Percentiles rank a stretch among this genome's conserved stretches.
These are phyloP conservation scores for Pichia scutulata DNA, from an alignment of 805 yeast genomes.

Conservation along the genomic window DNA sequence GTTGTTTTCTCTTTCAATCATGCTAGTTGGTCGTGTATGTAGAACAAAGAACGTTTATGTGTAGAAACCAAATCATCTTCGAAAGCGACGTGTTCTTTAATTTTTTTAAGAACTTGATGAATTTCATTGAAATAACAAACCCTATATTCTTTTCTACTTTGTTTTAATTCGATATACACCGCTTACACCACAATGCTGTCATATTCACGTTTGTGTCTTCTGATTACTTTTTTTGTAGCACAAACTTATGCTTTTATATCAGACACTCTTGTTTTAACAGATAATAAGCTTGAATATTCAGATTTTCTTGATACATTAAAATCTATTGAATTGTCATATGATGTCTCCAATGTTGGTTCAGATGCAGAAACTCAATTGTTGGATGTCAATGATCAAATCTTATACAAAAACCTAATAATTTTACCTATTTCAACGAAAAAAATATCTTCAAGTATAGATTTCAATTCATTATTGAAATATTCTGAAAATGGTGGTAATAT, in stretches of 20 bases:
- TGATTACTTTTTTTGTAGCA: background rate
- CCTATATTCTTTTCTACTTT: too few species aligned
- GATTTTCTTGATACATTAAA: background rate
- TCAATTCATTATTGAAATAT: constrained; percentile 49
- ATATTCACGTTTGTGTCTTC: background rate
- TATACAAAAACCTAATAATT: constrained; percentile 49
- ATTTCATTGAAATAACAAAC: background rate
- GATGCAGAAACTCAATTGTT: constrained; percentile 23
- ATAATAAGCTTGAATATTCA: background rate
- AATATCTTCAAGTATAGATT: constrained; percentile 33
- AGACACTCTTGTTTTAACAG: background rate
- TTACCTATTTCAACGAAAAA: constrained; percentile 49
- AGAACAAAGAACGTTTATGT: background rate
- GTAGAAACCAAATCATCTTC: background rate
- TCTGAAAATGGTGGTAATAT: constrained; percentile 68
- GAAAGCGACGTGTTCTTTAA: background rate
- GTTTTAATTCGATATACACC: too few species aligned
- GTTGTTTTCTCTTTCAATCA: background rate
- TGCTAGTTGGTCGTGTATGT: background rate
- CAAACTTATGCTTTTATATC: background rate
- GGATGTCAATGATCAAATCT: constrained; percentile 33
- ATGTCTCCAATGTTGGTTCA: background rate
- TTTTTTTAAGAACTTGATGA: background rate
- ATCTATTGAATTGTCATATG: background rate
- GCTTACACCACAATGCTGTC: background rate